Conservation (phyloP, 345 rosid genomes). For the Moricandia arvensis region DNA sequence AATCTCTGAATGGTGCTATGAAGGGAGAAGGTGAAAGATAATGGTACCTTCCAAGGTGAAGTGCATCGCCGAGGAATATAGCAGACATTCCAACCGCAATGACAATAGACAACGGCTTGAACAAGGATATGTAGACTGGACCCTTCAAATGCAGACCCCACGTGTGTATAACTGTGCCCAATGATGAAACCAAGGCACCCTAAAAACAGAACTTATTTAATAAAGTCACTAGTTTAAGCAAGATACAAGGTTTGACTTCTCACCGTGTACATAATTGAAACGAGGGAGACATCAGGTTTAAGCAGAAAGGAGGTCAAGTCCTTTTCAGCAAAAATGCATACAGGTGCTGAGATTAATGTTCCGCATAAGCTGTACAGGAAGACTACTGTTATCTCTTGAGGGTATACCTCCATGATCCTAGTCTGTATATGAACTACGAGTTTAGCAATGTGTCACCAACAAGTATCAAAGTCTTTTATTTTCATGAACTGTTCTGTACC, state of each 20-base stretch:
- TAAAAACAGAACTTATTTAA: slow-evolving; percentile 1
- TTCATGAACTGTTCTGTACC: slow-evolving; percentile 10
- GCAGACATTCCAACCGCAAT: slow-evolving; percentile 38
- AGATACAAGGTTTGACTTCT: slow-evolving; percentile 7
- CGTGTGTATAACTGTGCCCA: too few relatives aligned
- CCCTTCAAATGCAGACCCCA: slow-evolving; percentile 38
- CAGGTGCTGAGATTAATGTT: slow-evolving; percentile 37
- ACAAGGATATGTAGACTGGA: slow-evolving; percentile 42
- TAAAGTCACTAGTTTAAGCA: neutral
- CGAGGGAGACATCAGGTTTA: slow-evolving; percentile 32
- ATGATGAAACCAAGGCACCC: slow-evolving; percentile 22
- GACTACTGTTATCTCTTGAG: slow-evolving; percentile 35
- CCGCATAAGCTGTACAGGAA: slow-evolving; percentile 32
- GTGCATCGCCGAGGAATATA: slow-evolving; percentile 40
- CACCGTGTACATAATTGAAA: slow-evolving; percentile 42
- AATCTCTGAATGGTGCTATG: neutral
- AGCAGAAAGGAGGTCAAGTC: slow-evolving; percentile 39
- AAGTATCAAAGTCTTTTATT: neutral
- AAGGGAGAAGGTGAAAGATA: neutral
- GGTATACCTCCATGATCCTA: slow-evolving; percentile 43
- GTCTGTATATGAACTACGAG: slow-evolving; percentile 31
- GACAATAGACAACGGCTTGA: slow-evolving; percentile 45
- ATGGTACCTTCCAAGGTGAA: slow-evolving; percentile 40
- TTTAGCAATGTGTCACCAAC: neutral
- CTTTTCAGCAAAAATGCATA: slow-evolving; percentile 41